phyloP scores from a whole-genome alignment of 805 yeast species.

The Starmera amethionina region DNA sequence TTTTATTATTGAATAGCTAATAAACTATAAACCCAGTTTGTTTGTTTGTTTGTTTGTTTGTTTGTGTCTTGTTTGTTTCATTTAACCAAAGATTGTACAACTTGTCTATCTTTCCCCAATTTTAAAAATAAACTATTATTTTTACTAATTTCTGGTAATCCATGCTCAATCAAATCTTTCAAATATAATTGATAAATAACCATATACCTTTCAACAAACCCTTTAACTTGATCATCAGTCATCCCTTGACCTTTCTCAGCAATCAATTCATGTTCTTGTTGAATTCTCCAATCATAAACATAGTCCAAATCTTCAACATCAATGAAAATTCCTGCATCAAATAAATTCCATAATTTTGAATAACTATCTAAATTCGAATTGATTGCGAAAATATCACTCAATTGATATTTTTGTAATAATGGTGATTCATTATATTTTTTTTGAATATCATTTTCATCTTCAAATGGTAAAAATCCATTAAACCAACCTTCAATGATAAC shows the following conservation, averaged over 20 bases:
- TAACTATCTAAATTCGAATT: conserved; percentile 47
- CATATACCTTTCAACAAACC: conserved; percentile 77
- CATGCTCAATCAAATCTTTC: conserved; percentile 25
- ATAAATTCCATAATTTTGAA: conserved; percentile 40
- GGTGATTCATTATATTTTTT: conserved; percentile 10
- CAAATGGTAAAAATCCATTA: conserved; percentile 53
- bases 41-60: too few relatives aligned
- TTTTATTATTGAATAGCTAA: neutral
- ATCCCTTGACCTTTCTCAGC: conserved; percentile 57
- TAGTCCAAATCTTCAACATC: conserved; percentile 48
- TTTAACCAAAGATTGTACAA: conserved; percentile 1
- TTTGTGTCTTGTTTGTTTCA: too few relatives aligned
- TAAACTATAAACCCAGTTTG: too few relatives aligned
- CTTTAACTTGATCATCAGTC: conserved; percentile 59
- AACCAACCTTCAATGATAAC: conserved; percentile 93
- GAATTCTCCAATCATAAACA: conserved; percentile 71
- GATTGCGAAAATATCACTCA: conserved; percentile 25
- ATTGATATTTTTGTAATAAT: conserved; percentile 18
- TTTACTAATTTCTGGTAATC: conserved; percentile 12
- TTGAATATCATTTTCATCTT: conserved; percentile 15
- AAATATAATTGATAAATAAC: conserved; percentile 74
- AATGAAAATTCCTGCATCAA: conserved; percentile 53
- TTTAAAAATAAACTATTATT: conserved; percentile 10
- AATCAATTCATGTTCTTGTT: conserved; percentile 55
- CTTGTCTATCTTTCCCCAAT: conserved; percentile 8